A percentile compares a stretch with the other conserved stretches of the same genome.
These are phyloP conservation scores for Venturia pyrina DNA, from an alignment of 2,329 filamentous ascomycete genomes.

Conservation along the genomic window DNA sequence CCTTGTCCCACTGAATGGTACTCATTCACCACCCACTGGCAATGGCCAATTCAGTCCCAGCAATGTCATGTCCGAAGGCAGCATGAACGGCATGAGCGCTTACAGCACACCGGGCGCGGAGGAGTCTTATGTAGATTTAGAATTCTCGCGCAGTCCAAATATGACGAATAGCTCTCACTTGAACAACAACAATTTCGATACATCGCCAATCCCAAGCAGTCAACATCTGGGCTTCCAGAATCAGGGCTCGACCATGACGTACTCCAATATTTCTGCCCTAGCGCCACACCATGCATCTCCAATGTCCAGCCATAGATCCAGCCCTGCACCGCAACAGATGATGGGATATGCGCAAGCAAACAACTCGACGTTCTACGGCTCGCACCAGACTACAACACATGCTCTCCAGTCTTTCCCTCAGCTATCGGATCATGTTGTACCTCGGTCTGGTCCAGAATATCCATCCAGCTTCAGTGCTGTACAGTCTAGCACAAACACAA, in stretches of 20 bases:
- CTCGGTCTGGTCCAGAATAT: not conserved
- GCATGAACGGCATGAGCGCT: constrained; percentile 1
- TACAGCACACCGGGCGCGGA: constrained; percentile 6
- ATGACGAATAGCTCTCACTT: not conserved
- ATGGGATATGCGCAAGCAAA: not conserved
- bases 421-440: not conserved
- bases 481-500: constrained; percentile 21
- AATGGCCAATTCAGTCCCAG: constrained; percentile 29
- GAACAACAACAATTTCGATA: not conserved
- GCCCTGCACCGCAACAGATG: not conserved
- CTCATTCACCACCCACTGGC: constrained; percentile 23
- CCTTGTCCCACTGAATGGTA: constrained; percentile 13
- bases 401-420: not conserved
- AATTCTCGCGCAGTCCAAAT: not conserved
- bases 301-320: not conserved
- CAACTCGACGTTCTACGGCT: not conserved
- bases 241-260: not conserved
- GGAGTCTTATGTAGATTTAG: not conserved
- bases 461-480: constrained; percentile 19
- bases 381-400: not conserved
- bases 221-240: not conserved
- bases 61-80: constrained; percentile 17
- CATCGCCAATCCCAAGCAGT: not conserved
- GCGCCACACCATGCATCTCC: not conserved
- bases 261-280: not conserved